phyloP scores from a whole-genome alignment of 169 alveolate genomes.

The Plasmodium gaboni region DNA sequence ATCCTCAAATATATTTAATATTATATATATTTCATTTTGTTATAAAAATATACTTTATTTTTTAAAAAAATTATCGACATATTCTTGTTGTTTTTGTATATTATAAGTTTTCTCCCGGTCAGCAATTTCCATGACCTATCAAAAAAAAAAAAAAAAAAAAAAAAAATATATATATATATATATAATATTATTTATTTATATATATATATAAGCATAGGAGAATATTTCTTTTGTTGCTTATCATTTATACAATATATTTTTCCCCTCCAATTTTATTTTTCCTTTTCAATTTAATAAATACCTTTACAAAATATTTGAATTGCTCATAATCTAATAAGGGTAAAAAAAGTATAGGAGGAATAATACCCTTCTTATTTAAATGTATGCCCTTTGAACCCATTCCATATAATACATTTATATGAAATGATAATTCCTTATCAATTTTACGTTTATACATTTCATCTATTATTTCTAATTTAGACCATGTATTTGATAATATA shows the following conservation, averaged over 20 bases:
- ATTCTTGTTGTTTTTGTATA: slow-evolving; percentile 25
- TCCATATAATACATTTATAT: slow-evolving; percentile 64
- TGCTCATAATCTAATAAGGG: slow-evolving; percentile 59
- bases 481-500: slow-evolving; percentile 26
- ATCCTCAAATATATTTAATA: background rate
- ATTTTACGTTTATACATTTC: slow-evolving; percentile 43
- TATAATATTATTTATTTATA: too few relatives aligned
- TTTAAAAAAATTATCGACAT: slow-evolving; percentile 38
- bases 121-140: slow-evolving; percentile 64
- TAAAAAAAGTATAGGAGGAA: slow-evolving; percentile 42
- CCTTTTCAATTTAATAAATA: background rate
- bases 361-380: slow-evolving; percentile 60
- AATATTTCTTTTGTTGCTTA: too few relatives aligned
- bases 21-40: too few relatives aligned
- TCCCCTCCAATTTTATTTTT: too few relatives aligned
- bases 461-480: slow-evolving; percentile 55
- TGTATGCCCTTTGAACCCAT: slow-evolving; percentile 65
- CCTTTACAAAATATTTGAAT: slow-evolving; percentile 50
- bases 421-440: slow-evolving; percentile 50
- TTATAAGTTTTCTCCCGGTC: slow-evolving; percentile 34
- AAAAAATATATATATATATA: slow-evolving; percentile 2
- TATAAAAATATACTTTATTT: background rate
- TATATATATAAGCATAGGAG: background rate
- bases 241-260: too few relatives aligned
- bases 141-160: background rate